Evolutionary conservation across 192 early-diverging fungal species (phyloP).

Genomic region (Entophlyctis luteolus): DNA sequence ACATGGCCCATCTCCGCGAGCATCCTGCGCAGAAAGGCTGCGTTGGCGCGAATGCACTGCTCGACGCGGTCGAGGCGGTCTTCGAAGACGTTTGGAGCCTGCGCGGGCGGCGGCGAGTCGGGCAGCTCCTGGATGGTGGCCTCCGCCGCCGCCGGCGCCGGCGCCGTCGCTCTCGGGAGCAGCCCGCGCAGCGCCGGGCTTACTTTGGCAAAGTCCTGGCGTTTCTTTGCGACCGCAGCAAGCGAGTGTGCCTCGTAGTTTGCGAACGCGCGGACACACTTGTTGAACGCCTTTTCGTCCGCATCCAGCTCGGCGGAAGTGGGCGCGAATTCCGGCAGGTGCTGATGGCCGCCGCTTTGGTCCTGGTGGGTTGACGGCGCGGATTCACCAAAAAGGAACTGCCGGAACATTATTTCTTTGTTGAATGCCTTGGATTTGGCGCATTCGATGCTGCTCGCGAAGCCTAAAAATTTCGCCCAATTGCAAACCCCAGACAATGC

Average conservation of each 20-base stretch:
- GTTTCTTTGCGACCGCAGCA: constrained; percentile 31
- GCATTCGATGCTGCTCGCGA: no score
- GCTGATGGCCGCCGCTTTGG: no score
- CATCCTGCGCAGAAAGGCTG: neutral
- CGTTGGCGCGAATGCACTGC: neutral
- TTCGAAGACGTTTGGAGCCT: constrained; percentile 8
- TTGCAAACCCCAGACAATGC: no score
- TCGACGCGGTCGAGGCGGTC: constrained; percentile 6
- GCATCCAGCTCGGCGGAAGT: neutral
- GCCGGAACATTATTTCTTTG: no score
- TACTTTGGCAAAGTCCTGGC: constrained; percentile 29
- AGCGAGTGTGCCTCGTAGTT: constrained; percentile 36
- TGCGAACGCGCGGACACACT: constrained; percentile 35
- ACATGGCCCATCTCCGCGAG: neutral
- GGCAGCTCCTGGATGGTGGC: neutral
- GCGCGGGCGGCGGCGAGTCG: neutral
- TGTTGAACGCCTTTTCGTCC: constrained; percentile 23
- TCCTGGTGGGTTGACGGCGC: no score
- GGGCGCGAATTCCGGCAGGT: neutral
- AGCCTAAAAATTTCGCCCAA: no score
- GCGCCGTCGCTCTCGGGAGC: constrained; percentile 28
- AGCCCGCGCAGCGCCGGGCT: constrained; percentile 17
- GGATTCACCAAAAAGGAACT: no score
- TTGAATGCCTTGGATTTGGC: no score
- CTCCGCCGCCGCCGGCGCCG: constrained; percentile 18